These are phyloP conservation scores for Anisodus tanguticus DNA, from an alignment of 257 asterid species.

Conservation along the genomic window DNA sequence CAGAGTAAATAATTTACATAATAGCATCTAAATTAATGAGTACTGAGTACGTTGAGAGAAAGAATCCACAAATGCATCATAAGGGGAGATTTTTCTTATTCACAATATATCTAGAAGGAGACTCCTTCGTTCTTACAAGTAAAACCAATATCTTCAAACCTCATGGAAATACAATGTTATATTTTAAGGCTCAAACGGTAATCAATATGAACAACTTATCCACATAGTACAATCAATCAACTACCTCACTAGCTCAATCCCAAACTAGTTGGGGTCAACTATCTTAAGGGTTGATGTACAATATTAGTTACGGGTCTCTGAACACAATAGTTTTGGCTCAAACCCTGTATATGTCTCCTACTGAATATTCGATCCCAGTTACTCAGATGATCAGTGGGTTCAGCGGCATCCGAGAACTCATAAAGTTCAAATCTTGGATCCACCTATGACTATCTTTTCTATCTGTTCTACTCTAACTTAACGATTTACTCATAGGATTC, in stretches of 20 bases:
- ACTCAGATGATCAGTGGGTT: too few relatives aligned
- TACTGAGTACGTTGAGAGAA: neutral
- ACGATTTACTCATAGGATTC: too few relatives aligned
- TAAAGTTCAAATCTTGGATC: too few relatives aligned
- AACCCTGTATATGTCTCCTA: too few relatives aligned
- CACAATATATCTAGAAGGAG: neutral
- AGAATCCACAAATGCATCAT: neutral
- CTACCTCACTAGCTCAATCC: neutral
- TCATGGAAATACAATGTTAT: neutral
- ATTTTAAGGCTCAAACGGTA: neutral
- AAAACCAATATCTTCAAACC: neutral
- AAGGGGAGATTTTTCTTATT: neutral
- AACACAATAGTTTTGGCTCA: too few relatives aligned
- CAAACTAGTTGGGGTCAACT: neutral
- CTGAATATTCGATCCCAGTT: too few relatives aligned
- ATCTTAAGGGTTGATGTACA: neutral
- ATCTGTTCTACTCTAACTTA: too few relatives aligned
- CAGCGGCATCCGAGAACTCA: too few relatives aligned
- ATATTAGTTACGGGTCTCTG: too few relatives aligned
- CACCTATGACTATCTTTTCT: neutral
- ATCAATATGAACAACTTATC: neutral
- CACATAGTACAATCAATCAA: neutral
- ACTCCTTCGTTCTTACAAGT: neutral
- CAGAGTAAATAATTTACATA: neutral
- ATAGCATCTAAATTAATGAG: neutral